Evolutionary conservation across 768 basidiomycete genomes (phyloP).

Genomic region (Leccinum fibrillosum): DNA sequence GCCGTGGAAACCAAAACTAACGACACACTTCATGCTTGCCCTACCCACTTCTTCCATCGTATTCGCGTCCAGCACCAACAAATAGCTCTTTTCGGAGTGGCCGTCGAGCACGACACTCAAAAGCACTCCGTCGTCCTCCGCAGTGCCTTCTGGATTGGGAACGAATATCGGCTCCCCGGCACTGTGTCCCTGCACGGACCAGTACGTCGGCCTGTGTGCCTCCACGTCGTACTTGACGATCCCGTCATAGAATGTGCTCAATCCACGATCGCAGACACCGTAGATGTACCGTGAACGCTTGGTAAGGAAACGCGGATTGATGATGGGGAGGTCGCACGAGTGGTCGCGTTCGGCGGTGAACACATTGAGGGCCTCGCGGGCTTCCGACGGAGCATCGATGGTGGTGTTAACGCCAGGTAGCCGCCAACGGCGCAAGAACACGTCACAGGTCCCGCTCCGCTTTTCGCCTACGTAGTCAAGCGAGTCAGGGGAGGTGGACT

Average conservation of each 20-base stretch:
- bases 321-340: slow-evolving; percentile 35
- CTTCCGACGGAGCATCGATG: slow-evolving; percentile 10
- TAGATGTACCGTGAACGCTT: slow-evolving; percentile 33
- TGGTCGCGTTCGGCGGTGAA: slow-evolving; percentile 25
- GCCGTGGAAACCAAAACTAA: slow-evolving; percentile 39
- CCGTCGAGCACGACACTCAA: slow-evolving; percentile 37
- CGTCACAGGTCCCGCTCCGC: slow-evolving; percentile 9
- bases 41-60: slow-evolving; percentile 35
- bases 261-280: slow-evolving; percentile 25
- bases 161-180: slow-evolving; percentile 40
- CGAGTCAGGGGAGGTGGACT: slow-evolving; percentile 22
- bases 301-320: slow-evolving; percentile 31
- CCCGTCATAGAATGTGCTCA: slow-evolving; percentile 33
- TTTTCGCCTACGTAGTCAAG: slow-evolving; percentile 26
- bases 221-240: slow-evolving; percentile 36
- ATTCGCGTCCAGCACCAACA: slow-evolving; percentile 36
- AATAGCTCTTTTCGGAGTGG: slow-evolving; percentile 28
- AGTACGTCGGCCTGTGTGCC: slow-evolving; percentile 20
- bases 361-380: slow-evolving; percentile 16
- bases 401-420: slow-evolving; percentile 25
- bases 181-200: slow-evolving; percentile 29
- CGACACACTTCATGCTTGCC: slow-evolving; percentile 32
- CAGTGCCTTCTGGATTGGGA: slow-evolving; percentile 23
- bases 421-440: slow-evolving; percentile 31
- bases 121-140: slow-evolving; percentile 37